Evolutionary conservation across 345 rosid genomes (phyloP).

Genomic region (Noccaea bulbosa): DNA sequence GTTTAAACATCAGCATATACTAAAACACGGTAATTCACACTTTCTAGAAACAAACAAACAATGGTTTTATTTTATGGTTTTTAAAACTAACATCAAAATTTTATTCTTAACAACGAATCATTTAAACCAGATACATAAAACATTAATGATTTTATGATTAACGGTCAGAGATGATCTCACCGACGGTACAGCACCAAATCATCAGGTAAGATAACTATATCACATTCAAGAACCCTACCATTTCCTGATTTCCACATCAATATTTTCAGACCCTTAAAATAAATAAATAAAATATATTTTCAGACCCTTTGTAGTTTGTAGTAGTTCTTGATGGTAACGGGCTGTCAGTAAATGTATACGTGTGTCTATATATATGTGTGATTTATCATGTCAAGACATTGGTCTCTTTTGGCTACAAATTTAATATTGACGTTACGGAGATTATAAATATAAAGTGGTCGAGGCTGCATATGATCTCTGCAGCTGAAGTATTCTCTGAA

Average conservation of each 20-base stretch:
- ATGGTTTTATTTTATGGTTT: no score
- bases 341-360: constrained; percentile 26
- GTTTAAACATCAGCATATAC: background rate
- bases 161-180: constrained; percentile 9
- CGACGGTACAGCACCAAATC: constrained; percentile 31
- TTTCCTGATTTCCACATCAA: constrained; percentile 14
- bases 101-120: no score
- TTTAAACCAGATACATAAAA: no score
- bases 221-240: constrained; percentile 36
- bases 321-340: constrained; percentile 20
- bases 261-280: no score
- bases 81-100: background rate
- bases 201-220: constrained; percentile 6
- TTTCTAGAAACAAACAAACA: no score
- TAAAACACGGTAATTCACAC: no score
- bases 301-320: constrained; percentile 3
- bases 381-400: constrained; percentile 32
- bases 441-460: constrained; percentile 24
- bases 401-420: constrained; percentile 14
- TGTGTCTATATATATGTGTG: constrained; percentile 6
- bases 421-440: constrained; percentile 25
- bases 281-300: no score
- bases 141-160: no score
- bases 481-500: constrained; percentile 35
- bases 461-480: constrained; percentile 20